These are phyloP conservation scores for Pythium monospermum DNA, from an alignment of 352 stramenopile genomes.

Conservation along the genomic window DNA sequence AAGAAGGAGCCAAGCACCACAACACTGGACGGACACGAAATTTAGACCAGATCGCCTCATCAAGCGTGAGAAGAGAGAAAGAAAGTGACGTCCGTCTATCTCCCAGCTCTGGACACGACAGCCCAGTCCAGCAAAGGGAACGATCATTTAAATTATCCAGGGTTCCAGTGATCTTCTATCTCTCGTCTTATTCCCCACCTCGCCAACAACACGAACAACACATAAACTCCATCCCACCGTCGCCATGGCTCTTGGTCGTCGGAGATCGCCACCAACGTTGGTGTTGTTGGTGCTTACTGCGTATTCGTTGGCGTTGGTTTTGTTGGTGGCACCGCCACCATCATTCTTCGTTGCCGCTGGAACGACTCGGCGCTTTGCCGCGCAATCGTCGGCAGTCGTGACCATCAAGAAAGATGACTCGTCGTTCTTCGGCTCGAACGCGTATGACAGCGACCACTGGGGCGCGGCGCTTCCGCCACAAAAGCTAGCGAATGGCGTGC, in stretches of 20 bases:
- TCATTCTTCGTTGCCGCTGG: background rate
- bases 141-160: no score
- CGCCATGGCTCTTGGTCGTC: background rate
- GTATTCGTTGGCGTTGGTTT: no score
- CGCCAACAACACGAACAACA: no score
- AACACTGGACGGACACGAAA: no score
- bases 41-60: no score
- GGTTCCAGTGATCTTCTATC: no score
- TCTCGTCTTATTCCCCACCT: no score
- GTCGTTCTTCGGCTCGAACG: conserved; percentile 54
- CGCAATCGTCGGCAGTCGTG: conserved; percentile 36
- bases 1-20: no score
- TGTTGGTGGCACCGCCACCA: background rate
- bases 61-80: no score
- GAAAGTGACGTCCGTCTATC: no score
- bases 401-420: conserved; percentile 48
- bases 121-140: no score
- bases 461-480: conserved; percentile 43
- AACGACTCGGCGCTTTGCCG: conserved; percentile 3
- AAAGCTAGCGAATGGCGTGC: conserved; percentile 34
- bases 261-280: background rate
- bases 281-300: background rate
- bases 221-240: background rate
- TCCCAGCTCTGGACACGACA: no score
- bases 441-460: conserved; percentile 45